Evolutionary conservation across 1,284 basidiomycete species (phyloP), one percentile per base, ranked within the genome.

Genomic region (Puccinia coronata): DNA sequence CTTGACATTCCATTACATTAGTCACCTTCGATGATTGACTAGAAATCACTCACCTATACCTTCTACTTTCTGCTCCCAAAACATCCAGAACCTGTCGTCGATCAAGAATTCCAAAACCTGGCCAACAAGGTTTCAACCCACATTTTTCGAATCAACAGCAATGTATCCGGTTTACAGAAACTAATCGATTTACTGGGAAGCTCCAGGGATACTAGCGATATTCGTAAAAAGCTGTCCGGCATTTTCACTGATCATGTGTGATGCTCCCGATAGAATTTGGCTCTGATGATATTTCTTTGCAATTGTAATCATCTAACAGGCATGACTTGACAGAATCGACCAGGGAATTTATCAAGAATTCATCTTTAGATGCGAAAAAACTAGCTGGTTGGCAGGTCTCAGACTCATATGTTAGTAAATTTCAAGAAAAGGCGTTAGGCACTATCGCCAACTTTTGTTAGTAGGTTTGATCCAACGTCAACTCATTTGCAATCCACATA

Each of bases 101-200:
- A 80, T 47, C 67, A 28, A 28, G 36, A 84, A 57, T 99, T 98
- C 87, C 88, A 90, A 28, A 88, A 88, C 61, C 88, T 98, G 25
- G 94, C 97, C 85, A 92, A 92, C 36, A 92, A 92, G 25, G 89
- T 99, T 73, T 94, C 94, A 0, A 89, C 98, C 23, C 96, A 98
- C 86, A 93, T 98, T 82, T 98, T 99, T 91, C 98, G 98, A 90
- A 95, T 99, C 88, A 96, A 97, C 85, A 91, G 93, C 82, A 99
- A 99, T 87, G 95, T 98, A 8, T 93, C 96, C 84, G 96, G 93
- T 18, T 96, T 99, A 75, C 88, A 95, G 85, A 94, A 94, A 86
- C 89, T 96, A 31, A 92, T 99, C 16, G 93, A 97, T 84, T 92
- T 96, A 86, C 89, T 98, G 2, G 95, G 95, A 5, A 93, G 92